Evolutionary conservation across 139 green algal genomes (phyloP), one percentile per base, ranked within the genome.

Genomic region (Desmodesmus armatus): DNA sequence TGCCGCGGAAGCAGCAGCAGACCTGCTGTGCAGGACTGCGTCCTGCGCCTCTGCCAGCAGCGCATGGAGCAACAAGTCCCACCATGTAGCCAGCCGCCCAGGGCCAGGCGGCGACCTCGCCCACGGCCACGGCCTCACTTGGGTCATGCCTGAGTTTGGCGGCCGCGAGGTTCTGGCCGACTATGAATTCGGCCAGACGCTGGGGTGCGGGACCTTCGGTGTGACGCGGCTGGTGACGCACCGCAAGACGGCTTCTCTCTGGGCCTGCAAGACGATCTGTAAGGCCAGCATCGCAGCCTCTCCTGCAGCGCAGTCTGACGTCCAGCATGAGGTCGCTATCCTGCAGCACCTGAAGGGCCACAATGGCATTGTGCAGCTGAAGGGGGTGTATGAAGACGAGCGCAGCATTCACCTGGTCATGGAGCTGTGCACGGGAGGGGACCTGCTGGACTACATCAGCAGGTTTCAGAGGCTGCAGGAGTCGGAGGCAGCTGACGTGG

Each of bases 401-500:
- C 87, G 94, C 60, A 93, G 89, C 84, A 89, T 98, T 40, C 93
- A 98, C 86, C 84, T 98, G 33, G 91, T 97, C 35, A 97, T 98
- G 94, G 94, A 98, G 84, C 87, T 99, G 27, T 98, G 95, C 90
- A 92, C 90, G 4, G 97, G 97, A 19, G 97, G 97, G 2, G 97
- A 99, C 91, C 92, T 99, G 44, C 98, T 98, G 82, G 97, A 99
- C 80, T 83, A 93, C 39, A 98, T 91, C 43, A 83, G 70, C 0
- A 69, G 78, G 11, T 78, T 80, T 35, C 53, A 51, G 17, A 35
- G 76, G 37, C 72, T 91, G 33, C 33, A 31, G 1, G 87, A 91
- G 73, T 40, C 62, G 27, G 78, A 87, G 35, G 87, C 78, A 49
- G 78, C 87, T 72, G 71, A 79, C 79, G 25, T 73, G 21, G 53